Conservation (phyloP, 306 rosid genomes). For the Quercus rubra region DNA sequence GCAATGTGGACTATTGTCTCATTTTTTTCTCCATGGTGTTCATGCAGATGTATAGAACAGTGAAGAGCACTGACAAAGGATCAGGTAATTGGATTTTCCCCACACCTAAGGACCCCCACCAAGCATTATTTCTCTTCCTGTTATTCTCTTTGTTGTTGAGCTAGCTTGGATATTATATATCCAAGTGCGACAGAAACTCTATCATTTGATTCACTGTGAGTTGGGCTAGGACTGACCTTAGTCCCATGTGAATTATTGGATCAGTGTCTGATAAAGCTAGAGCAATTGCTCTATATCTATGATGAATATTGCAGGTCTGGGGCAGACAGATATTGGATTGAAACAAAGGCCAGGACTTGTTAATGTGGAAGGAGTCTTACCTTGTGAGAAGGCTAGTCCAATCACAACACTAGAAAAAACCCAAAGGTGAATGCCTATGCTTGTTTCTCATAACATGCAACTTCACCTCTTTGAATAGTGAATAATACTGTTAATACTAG, state of each 20-base stretch:
- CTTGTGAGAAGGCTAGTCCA: slow-evolving; percentile 26
- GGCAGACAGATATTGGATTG: slow-evolving; percentile 38
- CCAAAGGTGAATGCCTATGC: slow-evolving; percentile 32
- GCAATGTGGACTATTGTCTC: slow-evolving; percentile 35
- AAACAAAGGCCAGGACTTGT: slow-evolving; percentile 34
- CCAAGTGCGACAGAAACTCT: slow-evolving; percentile 36
- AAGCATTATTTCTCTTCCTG: slow-evolving; percentile 25
- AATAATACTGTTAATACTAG: too few species aligned
- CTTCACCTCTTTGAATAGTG: not conserved
- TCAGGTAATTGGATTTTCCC: slow-evolving; percentile 57
- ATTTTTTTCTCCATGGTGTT: slow-evolving; percentile 26
- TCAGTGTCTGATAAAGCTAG: slow-evolving; percentile 49
- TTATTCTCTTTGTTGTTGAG: slow-evolving; percentile 53
- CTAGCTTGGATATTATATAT: slow-evolving; percentile 14
- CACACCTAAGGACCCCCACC: slow-evolving; percentile 29
- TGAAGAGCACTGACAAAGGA: slow-evolving; percentile 82
- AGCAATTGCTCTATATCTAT: slow-evolving; percentile 28
- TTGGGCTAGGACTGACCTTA: slow-evolving; percentile 10
- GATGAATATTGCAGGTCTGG: slow-evolving; percentile 49
- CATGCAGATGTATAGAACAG: slow-evolving; percentile 99
- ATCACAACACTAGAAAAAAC: slow-evolving; percentile 17
- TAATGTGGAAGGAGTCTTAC: slow-evolving; percentile 32
- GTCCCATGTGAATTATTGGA: slow-evolving; percentile 48
- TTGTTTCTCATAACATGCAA: not conserved
- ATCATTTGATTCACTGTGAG: slow-evolving; percentile 32